Evolutionary conservation across 1,284 basidiomycete genomes (phyloP).

Genomic region (Leucoagaricus sp.): DNA sequence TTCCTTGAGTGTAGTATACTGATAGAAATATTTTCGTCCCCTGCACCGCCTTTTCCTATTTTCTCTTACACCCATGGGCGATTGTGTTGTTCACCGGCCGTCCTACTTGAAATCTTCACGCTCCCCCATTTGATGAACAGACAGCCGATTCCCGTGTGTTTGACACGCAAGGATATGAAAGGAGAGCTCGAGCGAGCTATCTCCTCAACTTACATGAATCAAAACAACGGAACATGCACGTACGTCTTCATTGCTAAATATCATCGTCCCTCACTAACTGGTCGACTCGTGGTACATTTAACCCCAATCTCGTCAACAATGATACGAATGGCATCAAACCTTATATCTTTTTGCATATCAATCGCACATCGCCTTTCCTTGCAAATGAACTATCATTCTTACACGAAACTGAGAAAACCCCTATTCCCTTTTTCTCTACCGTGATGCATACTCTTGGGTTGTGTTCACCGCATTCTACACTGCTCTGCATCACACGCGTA

Average conservation of each 20-base stretch:
- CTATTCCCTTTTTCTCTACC: too few relatives aligned
- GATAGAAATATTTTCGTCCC: not conserved
- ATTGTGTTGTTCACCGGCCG: not conserved
- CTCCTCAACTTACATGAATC: conserved; percentile 91
- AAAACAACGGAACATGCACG: conserved; percentile 91
- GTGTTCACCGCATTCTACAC: not conserved
- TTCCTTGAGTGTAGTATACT: conserved; percentile 21
- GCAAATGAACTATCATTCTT: too few relatives aligned
- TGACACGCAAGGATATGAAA: conserved; percentile 87
- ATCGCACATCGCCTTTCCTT: not conserved
- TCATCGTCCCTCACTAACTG: not conserved
- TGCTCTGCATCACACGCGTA: not conserved
- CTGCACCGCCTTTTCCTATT: not conserved
- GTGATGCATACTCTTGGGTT: too few relatives aligned
- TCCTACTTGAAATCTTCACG: not conserved
- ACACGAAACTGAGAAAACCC: not conserved
- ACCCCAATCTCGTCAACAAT: not conserved
- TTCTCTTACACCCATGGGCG: too few relatives aligned
- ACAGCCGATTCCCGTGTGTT: conserved; percentile 90
- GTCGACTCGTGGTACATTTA: not conserved
- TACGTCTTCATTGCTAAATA: conserved; percentile 42
- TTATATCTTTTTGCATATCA: too few relatives aligned
- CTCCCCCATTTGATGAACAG: conserved; percentile 43
- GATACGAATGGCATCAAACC: too few relatives aligned
- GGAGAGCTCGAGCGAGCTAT: conserved; percentile 89